These are phyloP conservation scores for Aspergillus pseudoglaucus DNA, from an alignment of 2,329 filamentous ascomycete species.

Conservation along the genomic window DNA sequence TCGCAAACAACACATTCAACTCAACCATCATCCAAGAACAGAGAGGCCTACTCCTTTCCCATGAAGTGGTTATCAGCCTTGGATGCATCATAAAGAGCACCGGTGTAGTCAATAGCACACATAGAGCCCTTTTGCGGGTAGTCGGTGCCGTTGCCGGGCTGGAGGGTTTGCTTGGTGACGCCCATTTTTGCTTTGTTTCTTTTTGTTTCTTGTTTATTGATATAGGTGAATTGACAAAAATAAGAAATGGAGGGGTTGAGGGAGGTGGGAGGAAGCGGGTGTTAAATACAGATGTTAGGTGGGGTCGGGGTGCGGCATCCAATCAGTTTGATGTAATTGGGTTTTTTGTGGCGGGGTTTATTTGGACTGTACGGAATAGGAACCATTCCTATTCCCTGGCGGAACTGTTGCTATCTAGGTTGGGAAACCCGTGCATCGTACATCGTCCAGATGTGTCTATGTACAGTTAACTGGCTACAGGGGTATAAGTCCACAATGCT, in stretches of 20 bases:
- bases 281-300: slow-evolving; percentile 1
- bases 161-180: slow-evolving; percentile 62
- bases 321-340: not conserved
- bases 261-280: not conserved
- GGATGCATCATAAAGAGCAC: slow-evolving; percentile 66
- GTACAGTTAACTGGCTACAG: not conserved
- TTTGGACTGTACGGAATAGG: too few species aligned
- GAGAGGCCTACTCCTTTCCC: slow-evolving; percentile 62
- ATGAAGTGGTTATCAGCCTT: slow-evolving; percentile 54
- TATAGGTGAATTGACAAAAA: slow-evolving; percentile 3
- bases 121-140: slow-evolving; percentile 60
- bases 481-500: slow-evolving; percentile 26
- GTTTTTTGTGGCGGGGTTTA: too few species aligned
- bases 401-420: not conserved
- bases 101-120: slow-evolving; percentile 86
- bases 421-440: not conserved
- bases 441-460: too few species aligned
- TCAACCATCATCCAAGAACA: not conserved
- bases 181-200: slow-evolving; percentile 48
- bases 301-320: not conserved
- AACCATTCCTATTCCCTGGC: not conserved
- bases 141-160: slow-evolving; percentile 55
- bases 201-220: not conserved
- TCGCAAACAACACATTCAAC: not conserved
- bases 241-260: not conserved